phyloP scores from a whole-genome alignment of 2,329 filamentous ascomycete species.

The Penicillium sp. region DNA sequence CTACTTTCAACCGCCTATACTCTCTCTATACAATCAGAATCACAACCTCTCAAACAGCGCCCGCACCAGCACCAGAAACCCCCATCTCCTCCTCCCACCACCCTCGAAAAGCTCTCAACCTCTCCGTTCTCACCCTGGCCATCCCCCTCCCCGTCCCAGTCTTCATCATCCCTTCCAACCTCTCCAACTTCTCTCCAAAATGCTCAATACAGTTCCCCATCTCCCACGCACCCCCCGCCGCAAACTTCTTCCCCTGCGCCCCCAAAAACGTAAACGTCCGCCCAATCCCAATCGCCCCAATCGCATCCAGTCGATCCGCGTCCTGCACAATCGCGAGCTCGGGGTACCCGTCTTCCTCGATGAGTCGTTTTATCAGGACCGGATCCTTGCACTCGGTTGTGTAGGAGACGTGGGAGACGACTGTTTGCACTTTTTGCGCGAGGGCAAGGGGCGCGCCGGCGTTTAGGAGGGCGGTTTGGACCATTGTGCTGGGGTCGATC shows the following conservation, averaged over 20 bases:
- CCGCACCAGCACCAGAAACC: not conserved
- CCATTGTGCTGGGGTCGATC: constrained; percentile 31
- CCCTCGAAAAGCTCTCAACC: constrained; percentile 51
- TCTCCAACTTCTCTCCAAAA: constrained; percentile 74
- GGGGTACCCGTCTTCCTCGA: constrained; percentile 58
- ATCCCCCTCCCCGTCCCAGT: constrained; percentile 54
- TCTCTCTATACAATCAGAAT: not conserved
- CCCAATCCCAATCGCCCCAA: constrained; percentile 83
- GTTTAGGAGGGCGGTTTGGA: constrained; percentile 29
- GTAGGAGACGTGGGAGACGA: constrained; percentile 78
- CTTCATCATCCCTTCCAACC: constrained; percentile 63
- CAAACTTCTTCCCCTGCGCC: constrained; percentile 44
- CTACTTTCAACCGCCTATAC: too few species aligned
- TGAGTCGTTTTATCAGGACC: constrained; percentile 58
- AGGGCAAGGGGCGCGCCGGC: constrained; percentile 59
- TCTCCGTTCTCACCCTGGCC: constrained; percentile 51
- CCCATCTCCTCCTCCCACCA: constrained; percentile 59
- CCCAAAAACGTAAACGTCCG: constrained; percentile 77
- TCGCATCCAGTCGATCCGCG: constrained; percentile 86
- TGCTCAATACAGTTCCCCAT: constrained; percentile 70
- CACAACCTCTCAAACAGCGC: not conserved
- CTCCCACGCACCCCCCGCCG: constrained; percentile 37
- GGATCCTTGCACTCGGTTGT: constrained; percentile 69
- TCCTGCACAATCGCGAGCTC: constrained; percentile 88
- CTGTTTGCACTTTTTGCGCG: constrained; percentile 66